Percentiles rank a stretch among this genome's conserved stretches.
These are phyloP conservation scores for Keqinozyma sinolaborantium DNA, from an alignment of 1,139 yeast species.

Conservation along the genomic window DNA sequence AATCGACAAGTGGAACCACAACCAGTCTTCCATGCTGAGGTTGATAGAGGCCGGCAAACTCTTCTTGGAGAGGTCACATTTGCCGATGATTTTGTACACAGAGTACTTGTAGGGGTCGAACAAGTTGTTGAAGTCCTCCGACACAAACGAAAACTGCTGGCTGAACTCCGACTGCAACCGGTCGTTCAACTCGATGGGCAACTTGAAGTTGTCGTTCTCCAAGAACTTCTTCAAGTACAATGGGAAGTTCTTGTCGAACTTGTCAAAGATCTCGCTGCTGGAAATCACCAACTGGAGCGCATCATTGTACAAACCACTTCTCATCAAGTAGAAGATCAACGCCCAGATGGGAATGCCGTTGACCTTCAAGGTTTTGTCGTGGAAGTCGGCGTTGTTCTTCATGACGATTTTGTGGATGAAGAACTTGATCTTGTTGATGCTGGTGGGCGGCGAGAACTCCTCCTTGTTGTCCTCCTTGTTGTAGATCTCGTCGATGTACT, in stretches of 20 bases:
- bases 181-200: constrained; percentile 68
- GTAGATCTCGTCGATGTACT: constrained; percentile 70
- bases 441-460: constrained; percentile 53
- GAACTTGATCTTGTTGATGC: constrained; percentile 65
- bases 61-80: constrained; percentile 79
- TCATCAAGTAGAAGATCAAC: constrained; percentile 71
- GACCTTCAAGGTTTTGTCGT: constrained; percentile 41
- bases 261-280: constrained; percentile 58
- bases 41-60: constrained; percentile 71
- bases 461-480: constrained; percentile 55
- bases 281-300: constrained; percentile 48
- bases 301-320: constrained; percentile 80
- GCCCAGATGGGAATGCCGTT: constrained; percentile 95
- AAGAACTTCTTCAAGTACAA: constrained; percentile 72
- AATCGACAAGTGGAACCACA: constrained; percentile 86
- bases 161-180: constrained; percentile 78
- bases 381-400: constrained; percentile 27
- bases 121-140: constrained; percentile 44
- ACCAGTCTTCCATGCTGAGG: constrained; percentile 90
- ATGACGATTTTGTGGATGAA: constrained; percentile 55
- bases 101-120: constrained; percentile 91
- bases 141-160: constrained; percentile 72
- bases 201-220: constrained; percentile 45
- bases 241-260: constrained; percentile 83
- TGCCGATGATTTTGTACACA: constrained; percentile 85